A percentile compares a stretch with the other conserved stretches of the same genome.
These are phyloP conservation scores for Kingdonia uniflora DNA, from an alignment of 164 flowering plant species.

Conservation along the genomic window DNA sequence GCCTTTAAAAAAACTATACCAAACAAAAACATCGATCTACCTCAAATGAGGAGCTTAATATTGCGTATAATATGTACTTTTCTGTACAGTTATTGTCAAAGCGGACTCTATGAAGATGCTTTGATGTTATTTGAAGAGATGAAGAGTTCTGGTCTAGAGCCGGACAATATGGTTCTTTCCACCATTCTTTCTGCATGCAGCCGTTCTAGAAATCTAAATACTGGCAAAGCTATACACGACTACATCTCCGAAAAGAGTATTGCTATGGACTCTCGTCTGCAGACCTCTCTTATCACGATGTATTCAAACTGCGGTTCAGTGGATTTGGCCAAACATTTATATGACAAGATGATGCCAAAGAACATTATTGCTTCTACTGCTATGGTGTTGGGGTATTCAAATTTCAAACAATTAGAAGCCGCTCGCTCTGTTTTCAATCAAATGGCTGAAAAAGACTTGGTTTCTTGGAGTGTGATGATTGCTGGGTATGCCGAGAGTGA, in stretches of 20 bases:
- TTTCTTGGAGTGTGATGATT: constrained; percentile 83
- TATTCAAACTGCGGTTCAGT: constrained; percentile 1
- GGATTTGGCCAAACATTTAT: constrained; percentile 1
- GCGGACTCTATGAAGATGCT: constrained; percentile 39
- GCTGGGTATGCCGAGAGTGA: constrained; percentile 73
- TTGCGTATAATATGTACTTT: background rate
- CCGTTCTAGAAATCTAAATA: constrained; percentile 34
- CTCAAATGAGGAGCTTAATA: too few species aligned
- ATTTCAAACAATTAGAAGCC: constrained; percentile 35
- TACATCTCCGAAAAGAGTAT: constrained; percentile 8
- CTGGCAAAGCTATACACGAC: constrained; percentile 43
- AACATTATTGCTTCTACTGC: constrained; percentile 46
- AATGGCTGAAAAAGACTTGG: constrained; percentile 55
- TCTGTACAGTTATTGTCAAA: constrained; percentile 34
- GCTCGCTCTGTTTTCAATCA: constrained; percentile 54
- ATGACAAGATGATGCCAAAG: constrained; percentile 2
- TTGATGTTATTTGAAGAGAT: constrained; percentile 57
- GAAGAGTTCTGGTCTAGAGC: constrained; percentile 35
- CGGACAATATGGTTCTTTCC: constrained; percentile 44
- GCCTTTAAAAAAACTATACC: too few species aligned
- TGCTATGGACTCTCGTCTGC: constrained; percentile 1
- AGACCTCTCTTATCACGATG: background rate
- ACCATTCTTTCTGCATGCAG: constrained; percentile 54
- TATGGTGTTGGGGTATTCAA: constrained; percentile 58
- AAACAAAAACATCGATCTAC: too few species aligned